Base-by-base conservation (phyloP, 83 land plant species). In the Picea abies region DNA sequence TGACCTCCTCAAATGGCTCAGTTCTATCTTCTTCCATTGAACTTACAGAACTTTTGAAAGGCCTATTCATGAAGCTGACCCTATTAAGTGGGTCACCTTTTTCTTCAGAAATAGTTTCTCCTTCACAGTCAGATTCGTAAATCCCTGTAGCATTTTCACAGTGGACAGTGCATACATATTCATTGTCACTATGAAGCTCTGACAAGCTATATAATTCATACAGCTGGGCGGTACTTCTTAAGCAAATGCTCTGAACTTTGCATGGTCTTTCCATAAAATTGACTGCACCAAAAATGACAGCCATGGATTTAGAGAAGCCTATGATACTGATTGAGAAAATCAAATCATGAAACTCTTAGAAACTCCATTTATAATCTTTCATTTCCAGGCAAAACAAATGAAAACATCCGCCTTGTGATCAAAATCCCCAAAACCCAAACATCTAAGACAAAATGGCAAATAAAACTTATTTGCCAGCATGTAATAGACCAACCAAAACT, bases 141-240 rank as follows among this genome's bases (percentile, higher is more conserved):
- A n/a, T 79, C 66, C 63, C 66, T 17, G 2, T 61, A 19, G 66
- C 93, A 77, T 67, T 56, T n/a, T 92, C 86, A 79, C 93, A 89
- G 14, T 85, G 90, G 56, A 90, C 91, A 35, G 95, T 93, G 79
- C 91, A 90, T 1, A 93, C 82, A 89, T 90, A 93, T 63, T 93
- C 93, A 73, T 79, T 84, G 61, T 37, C 75, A 81, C 82, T 79
- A 11, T 82, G 56, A 17, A 23, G 66, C 66, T 84, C 62, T 58
- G 82, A 1, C 29, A 87, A 78, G 76, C 84, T 89, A 44, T 90
- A 93, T 61, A 93, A 84, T 84, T 93, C 95, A 83, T 87, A 93
- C 7, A 89, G 78, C 64, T 89, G 87, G 39, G 93, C 90, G 19
- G 87, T 89, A 62, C 93, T 89, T 56, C 84, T 79, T 63, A 90